Evolutionary conservation across 495 filamentous ascomycete species (phyloP), one percentile per base, ranked within the genome.

Genomic region (Aspergillus olivimuriae): DNA sequence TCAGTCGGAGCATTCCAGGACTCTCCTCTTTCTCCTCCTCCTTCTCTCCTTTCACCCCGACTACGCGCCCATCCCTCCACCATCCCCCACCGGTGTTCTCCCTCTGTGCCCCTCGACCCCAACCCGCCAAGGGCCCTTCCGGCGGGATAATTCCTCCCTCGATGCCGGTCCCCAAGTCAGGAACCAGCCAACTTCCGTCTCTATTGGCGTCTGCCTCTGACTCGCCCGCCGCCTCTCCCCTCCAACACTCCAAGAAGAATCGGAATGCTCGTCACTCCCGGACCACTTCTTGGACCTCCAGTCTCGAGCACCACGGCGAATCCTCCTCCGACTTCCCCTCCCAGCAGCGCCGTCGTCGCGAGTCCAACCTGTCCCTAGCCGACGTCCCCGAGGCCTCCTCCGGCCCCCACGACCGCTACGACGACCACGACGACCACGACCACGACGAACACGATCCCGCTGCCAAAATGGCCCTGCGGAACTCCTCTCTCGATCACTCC

Each of bases 271-370:
- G 58, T 51, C 66, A 70, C 51, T 54, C 59, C 50, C 62, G 66
- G 46, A 61, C 58, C 39, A 65, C 59, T 47, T 70, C 66, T 39
- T 70, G 66, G 66, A 57, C 64, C 38, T 63, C 55, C 46, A 64
- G 61, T 48, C 63, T 52, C 48, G 53, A 68, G 47, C 28, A 59
- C 43, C 30, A 52, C 46, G 56, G 56, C 50, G 56, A 65, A 58
- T 42, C 58, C 19, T 62, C 53, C 28, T 39, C 43, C 49, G 51
- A 56, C 15, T 38, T 39, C 34, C 35, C 44, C n/a, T 35, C 45
- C 21, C 56, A 56, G 20, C 56, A 54, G 22, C 62, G 60, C 41
- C 64, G 66, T 34, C 66, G 66, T 32, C 57, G 59, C 41, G 60
- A 67, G 43, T 69, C 66, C 33, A 67, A 58, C 34, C 24, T 58